These are phyloP conservation scores for Clarireedia sp. DNA, from an alignment of 2,329 filamentous ascomycete genomes.

Conservation along the genomic window DNA sequence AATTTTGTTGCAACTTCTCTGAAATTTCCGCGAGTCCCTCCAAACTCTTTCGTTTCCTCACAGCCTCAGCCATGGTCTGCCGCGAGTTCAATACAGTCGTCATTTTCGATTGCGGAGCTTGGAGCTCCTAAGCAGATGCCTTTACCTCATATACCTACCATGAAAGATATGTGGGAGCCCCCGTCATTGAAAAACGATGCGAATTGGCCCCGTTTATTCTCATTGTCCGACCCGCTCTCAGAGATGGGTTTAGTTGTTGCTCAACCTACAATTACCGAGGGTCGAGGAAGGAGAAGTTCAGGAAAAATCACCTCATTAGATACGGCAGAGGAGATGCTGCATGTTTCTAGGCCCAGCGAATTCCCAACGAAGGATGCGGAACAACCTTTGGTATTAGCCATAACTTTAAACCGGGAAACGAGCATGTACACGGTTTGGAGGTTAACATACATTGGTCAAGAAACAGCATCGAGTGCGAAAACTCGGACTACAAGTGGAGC, in stretches of 20 bases:
- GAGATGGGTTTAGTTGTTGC: constrained; percentile 79
- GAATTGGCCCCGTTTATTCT: constrained; percentile 69
- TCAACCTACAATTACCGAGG: constrained; percentile 37
- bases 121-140: constrained; percentile 48
- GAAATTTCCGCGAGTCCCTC: constrained; percentile 56
- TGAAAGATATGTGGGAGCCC: constrained; percentile 51
- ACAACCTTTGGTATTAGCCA: constrained; percentile 59
- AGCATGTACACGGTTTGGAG: constrained; percentile 81
- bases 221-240: constrained; percentile 74
- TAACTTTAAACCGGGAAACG: constrained; percentile 72
- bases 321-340: constrained; percentile 72
- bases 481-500: constrained; percentile 28
- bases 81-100: constrained; percentile 40
- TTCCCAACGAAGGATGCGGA: constrained; percentile 33
- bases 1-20: constrained; percentile 44
- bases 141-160: constrained; percentile 43
- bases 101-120: constrained; percentile 50
- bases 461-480: constrained; percentile 39
- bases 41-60: constrained; percentile 74
- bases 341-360: constrained; percentile 62
- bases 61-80: constrained; percentile 48
- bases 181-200: constrained; percentile 45
- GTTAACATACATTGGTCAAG: constrained; percentile 65
- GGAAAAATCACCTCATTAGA: constrained; percentile 54
- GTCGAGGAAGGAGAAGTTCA: constrained; percentile 31